phyloP scores from a whole-genome alignment of 805 yeast species.

The Yarrowia yakushimensis region DNA sequence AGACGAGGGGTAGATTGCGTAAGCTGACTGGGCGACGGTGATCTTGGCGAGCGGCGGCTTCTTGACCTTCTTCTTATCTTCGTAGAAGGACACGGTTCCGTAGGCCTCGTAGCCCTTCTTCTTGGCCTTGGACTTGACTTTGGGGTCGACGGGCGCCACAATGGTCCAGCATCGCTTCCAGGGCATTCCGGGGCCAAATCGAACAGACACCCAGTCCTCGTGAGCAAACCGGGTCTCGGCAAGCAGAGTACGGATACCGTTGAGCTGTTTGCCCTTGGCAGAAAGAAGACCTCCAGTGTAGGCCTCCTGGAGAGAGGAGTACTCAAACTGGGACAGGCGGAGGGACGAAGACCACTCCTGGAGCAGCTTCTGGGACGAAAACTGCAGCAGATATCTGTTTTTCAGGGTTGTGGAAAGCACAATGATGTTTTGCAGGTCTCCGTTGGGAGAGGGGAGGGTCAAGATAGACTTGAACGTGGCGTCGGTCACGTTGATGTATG shows the following conservation, averaged over 20 bases:
- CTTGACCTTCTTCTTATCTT: constrained; percentile 68
- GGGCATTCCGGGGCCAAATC: constrained; percentile 97
- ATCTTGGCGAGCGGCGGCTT: constrained; percentile 75
- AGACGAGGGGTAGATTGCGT: constrained; percentile 91
- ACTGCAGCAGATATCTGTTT: constrained; percentile 81
- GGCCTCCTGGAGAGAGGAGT: constrained; percentile 83
- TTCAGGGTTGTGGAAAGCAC: constrained; percentile 91
- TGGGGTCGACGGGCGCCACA: constrained; percentile 52
- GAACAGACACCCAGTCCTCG: constrained; percentile 91
- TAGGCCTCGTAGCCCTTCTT: constrained; percentile 40
- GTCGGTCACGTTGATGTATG: constrained; percentile 87
- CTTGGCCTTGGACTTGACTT: constrained; percentile 43
- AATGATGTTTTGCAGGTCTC: constrained; percentile 70
- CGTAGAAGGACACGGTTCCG: constrained; percentile 78
- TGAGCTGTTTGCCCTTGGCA: constrained; percentile 82
- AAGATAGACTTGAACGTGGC: constrained; percentile 75
- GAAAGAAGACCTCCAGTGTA: constrained; percentile 92
- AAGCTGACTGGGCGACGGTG: constrained; percentile 62
- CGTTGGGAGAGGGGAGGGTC: constrained; percentile 58
- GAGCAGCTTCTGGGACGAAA: constrained; percentile 59
- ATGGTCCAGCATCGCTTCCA: constrained; percentile 95
- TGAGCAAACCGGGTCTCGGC: constrained; percentile 82
- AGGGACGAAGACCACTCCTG: constrained; percentile 80
- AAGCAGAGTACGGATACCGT: constrained; percentile 80
- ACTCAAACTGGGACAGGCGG: constrained; percentile 75